phyloP scores from a whole-genome alignment of 2,329 filamentous ascomycete species.

The Thielaviopsis populi region DNA sequence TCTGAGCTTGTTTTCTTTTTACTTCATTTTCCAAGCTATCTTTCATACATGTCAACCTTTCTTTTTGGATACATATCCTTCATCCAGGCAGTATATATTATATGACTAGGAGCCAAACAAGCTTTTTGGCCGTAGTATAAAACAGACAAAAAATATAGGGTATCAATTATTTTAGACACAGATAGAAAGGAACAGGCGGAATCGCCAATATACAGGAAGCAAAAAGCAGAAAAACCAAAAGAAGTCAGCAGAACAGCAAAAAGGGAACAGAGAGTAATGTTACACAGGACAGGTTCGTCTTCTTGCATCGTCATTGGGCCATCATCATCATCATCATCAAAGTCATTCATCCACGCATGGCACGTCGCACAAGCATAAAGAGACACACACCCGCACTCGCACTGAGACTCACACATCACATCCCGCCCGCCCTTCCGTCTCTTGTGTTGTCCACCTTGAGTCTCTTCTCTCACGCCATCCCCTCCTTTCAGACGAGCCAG shows the following conservation, averaged over 20 bases:
- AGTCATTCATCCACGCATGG: background rate
- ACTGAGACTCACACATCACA: background rate
- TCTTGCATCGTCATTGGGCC: background rate
- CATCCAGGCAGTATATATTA: no score
- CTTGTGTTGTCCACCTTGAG: background rate
- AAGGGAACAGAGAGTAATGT: background rate
- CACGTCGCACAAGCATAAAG: background rate
- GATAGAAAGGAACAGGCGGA: background rate
- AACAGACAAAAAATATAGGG: background rate
- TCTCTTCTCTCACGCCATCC: background rate
- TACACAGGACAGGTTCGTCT: background rate
- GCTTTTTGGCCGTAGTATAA: background rate
- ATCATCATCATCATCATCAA: no score
- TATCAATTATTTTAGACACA: background rate
- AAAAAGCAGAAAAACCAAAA: background rate
- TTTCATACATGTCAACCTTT: background rate
- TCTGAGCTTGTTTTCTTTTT: slow-evolving; percentile 13
- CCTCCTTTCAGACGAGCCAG: background rate
- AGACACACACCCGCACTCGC: background rate
- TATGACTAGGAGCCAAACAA: background rate
- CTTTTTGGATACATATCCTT: no score
- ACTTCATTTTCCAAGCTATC: background rate
- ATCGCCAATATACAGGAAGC: background rate
- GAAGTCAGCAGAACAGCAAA: background rate
- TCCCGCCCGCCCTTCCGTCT: background rate